A percentile compares a stretch with the other conserved stretches of the same genome.
These are phyloP conservation scores for Boletellus deceptivus DNA, from an alignment of 1,284 basidiomycete genomes.

Conservation along the genomic window DNA sequence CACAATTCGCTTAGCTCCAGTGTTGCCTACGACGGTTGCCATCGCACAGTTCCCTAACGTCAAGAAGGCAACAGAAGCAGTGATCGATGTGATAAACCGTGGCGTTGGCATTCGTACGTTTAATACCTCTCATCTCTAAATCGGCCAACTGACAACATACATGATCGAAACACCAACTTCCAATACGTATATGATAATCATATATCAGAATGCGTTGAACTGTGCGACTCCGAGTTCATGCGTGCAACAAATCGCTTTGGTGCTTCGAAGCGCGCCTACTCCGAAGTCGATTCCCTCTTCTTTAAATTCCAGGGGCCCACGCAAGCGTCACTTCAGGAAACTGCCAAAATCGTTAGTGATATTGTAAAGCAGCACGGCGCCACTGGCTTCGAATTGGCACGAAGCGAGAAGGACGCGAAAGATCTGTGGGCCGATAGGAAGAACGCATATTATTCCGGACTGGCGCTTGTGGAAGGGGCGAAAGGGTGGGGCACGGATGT, in stretches of 20 bases:
- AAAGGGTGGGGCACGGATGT: constrained; percentile 84
- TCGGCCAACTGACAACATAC: not conserved
- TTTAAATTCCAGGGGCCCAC: constrained; percentile 86
- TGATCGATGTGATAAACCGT: constrained; percentile 72
- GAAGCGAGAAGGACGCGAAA: constrained; percentile 64
- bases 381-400: constrained; percentile 68
- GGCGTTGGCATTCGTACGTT: constrained; percentile 65
- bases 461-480: constrained; percentile 63
- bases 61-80: constrained; percentile 68
- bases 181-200: too few species aligned
- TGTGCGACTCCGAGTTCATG: constrained; percentile 73
- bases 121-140: not conserved
- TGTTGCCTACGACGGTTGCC: constrained; percentile 75
- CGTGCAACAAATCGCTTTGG: constrained; percentile 67
- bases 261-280: constrained; percentile 56
- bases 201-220: constrained; percentile 68
- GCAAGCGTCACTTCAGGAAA: constrained; percentile 58
- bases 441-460: constrained; percentile 71
- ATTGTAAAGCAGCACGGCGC: constrained; percentile 68
- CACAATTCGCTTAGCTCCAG: constrained; percentile 78
- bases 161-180: not conserved
- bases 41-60: constrained; percentile 69
- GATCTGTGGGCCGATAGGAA: constrained; percentile 87
- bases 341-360: constrained; percentile 54
- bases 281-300: constrained; percentile 74